Evolutionary conservation across 306 rosid species (phyloP), one percentile per base, ranked within the genome.

Genomic region (Pueraria montana): DNA sequence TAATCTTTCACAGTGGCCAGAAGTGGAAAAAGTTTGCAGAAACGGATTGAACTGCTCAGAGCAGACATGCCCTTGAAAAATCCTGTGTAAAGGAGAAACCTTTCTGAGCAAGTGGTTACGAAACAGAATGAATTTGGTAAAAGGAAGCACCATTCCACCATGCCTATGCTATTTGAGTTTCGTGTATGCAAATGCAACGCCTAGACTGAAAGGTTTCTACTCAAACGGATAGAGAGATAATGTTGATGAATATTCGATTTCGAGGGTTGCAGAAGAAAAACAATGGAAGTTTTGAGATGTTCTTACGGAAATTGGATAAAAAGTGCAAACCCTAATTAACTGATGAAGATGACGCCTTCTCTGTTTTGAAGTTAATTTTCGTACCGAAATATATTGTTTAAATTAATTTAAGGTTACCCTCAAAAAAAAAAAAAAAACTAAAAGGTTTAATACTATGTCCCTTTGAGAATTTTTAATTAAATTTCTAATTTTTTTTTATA

Each of bases 1-100:
- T 45, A 95, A 74, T 86, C 84, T 89, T 68, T 80, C 88, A 30
- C 83, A 68, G 40, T 40, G 73, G 32, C 30, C 72, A 32, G 50
- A 50, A 21, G 92, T 82, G 78, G 89, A 88, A 66, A 87, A 23
- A 0, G n/a, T 63, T 34, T 40, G 80, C 79, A 34, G 68, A 76
- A 67, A 64, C 10, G 76, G 68, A 82, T 27, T 87, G 32, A 72
- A 71, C 24, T n/a, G 70, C 14, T 70, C 49, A 76, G 27, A 58
- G 30, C 24, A 70, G 38, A 82, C 67, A 76, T 66, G 58, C 49
- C 78, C 83, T 9, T 18, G 65, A 84, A 77, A 50, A 78, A 48
- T 64, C 49, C 77, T 38, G 23, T 9, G 83, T 49, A 86, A 49
- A 77, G 85, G 78, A 30, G 83, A 86, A 83, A 80, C 48, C 82